Base-by-base conservation (phyloP, 345 rosid genomes). In the Linum lewisii region DNA sequence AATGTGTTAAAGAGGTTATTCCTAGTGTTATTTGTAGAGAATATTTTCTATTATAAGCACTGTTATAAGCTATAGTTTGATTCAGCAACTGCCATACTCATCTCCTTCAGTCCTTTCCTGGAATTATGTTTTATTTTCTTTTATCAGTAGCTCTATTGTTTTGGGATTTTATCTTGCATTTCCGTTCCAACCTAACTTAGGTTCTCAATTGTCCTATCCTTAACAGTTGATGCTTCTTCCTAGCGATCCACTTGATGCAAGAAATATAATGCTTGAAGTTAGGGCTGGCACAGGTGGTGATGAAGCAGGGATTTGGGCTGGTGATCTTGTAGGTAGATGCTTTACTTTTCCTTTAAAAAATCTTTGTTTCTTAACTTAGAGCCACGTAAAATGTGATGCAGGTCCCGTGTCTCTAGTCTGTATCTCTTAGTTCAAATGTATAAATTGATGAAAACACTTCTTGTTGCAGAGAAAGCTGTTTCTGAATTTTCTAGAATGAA, bases 321-420 rank as follows among this genome's bases (percentile, higher is more conserved):
- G 97, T 93, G 99, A 93, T 85, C 99, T 93, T 93, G 97, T 93
- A 88, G 97, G 99, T 88, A 92, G 78, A 88, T 79, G 83, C 77
- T 83, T 79, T 73, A 72, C 72, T 81, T 69, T 23, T 77, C 75
- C 81, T 65, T 68, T 65, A 38, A 67, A 23, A 55, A 26, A 51
- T 26, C 56, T 62, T 36, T 72, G 24, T 56, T 65, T 38, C n/a
- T 45, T n/a, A 7, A 15, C 11, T 1, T 38, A 38, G 11, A 42
- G 47, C 4, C 22, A 36, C 55, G 34, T 50, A n/a, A 24, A 21
- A 56, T 21, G 49, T 13, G 6, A 59, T 65, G 32, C 20, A 57
- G 53, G 58, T 26, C 25, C 59, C 60, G 64, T 50, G 24, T 63
- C n/a, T 55, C 21, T 52, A 29, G 32, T 26, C 32, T 26, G 32